Evolutionary conservation across 495 filamentous ascomycete genomes (phyloP).

Genomic region (Elaphomyces granulatus): DNA sequence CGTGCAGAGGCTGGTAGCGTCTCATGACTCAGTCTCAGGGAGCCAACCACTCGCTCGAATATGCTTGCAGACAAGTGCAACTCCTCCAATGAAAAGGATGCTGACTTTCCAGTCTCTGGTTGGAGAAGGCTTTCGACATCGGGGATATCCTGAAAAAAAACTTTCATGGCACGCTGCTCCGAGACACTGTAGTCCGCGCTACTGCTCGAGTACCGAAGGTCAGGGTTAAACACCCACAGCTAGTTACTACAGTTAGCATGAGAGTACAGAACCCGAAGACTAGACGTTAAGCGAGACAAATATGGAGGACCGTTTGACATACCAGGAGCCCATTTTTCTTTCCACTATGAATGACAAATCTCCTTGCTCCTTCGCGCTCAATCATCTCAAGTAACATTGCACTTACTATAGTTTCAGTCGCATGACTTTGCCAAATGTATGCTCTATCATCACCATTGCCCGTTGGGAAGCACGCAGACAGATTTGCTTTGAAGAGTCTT

Average conservation of each 20-base stretch:
- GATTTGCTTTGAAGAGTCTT: constrained; percentile 38
- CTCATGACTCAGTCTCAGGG: constrained; percentile 34
- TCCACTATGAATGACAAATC: constrained; percentile 34
- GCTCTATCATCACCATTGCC: not conserved
- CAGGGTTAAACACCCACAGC: constrained; percentile 58
- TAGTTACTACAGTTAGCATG: constrained; percentile 6
- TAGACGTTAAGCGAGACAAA: too few species aligned
- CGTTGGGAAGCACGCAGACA: constrained; percentile 16
- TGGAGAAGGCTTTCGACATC: constrained; percentile 42
- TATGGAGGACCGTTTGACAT: constrained; percentile 10
- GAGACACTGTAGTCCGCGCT: constrained; percentile 17
- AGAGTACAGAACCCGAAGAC: too few species aligned
- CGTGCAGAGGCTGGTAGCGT: constrained; percentile 42
- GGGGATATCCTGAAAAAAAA: constrained; percentile 41
- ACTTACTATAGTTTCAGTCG: constrained; percentile 36
- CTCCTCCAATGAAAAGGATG: constrained; percentile 46
- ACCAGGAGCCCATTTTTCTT: constrained; percentile 28
- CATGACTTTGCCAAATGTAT: constrained; percentile 21
- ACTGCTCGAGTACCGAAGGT: constrained; percentile 47
- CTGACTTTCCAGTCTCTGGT: constrained; percentile 26
- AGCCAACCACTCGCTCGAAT: constrained; percentile 26
- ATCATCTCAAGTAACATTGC: constrained; percentile 38
- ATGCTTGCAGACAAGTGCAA: constrained; percentile 40
- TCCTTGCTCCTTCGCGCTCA: constrained; percentile 31
- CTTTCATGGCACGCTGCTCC: constrained; percentile 45